Base-by-base conservation (phyloP, 1,284 basidiomycete genomes). In the Anthracocystis setariae region DNA sequence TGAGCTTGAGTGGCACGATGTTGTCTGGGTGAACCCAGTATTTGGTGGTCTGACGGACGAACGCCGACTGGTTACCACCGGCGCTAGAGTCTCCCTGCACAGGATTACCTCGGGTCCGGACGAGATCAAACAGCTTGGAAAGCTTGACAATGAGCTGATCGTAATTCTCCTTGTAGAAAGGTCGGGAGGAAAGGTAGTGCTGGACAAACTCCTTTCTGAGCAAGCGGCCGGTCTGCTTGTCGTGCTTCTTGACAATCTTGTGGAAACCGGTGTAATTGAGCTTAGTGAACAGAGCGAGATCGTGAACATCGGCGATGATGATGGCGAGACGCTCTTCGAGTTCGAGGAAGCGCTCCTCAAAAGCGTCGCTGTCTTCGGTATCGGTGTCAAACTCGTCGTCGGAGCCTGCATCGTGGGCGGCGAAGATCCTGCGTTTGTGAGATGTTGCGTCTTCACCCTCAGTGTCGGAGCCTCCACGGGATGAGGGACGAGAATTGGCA, bases 211-310 rank as follows among this genome's bases (percentile, higher is more conserved):
- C 85, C 43, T 86, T 85, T 77, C 87, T 87, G 46, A 89, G 82
- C 27, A 85, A 84, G 65, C 86, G 87, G n/a, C 86, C 86, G 15
- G 87, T 89, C 72, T 87, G 85, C 85, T 88, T 88, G 82, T 92
- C 91, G 82, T 92, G 91, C 89, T 92, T 92, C 88, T 98, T 98
- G 71, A 98, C 87, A 71, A 98, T 98, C 86, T 99, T 99, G 87
- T 97, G 92, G 84, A 99, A 99, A 9, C 96, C 96, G 0, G 96
- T 85, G 73, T 84, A 93, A 84, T 97, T 97, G 71, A 98, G 88
- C 84, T 98, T 98, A 91, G 74, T 80, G 84, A 94, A 95, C 53
- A 95, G 85, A 12, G 95, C 94, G 25, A 99, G 87, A 84, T 99
- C 96, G 82, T 99, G 96, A 8, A 98, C 95, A 80, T 98, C 96